These are phyloP conservation scores for Tolypocladium tundrense DNA, from an alignment of 2,329 filamentous ascomycete species.

Conservation along the genomic window DNA sequence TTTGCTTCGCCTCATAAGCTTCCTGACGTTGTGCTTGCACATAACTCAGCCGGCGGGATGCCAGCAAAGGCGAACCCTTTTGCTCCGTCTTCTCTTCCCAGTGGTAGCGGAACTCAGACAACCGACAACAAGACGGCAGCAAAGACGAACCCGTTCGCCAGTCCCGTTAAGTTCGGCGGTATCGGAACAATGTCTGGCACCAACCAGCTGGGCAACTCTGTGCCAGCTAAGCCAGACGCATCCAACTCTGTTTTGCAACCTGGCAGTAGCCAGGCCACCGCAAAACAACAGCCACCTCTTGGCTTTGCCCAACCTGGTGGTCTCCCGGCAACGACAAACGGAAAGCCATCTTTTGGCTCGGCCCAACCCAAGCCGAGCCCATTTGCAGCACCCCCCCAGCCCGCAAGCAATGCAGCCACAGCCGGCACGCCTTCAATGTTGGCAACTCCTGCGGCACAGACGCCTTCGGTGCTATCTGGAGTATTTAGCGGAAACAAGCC, in stretches of 20 bases:
- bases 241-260: background rate
- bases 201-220: background rate
- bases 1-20: slow-evolving; percentile 2
- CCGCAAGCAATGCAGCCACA: slow-evolving; percentile 8
- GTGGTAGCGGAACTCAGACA: background rate
- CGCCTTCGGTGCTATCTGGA: background rate
- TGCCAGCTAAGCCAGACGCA: background rate
- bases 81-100: background rate
- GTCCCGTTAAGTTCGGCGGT: background rate
- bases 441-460: slow-evolving; percentile 1
- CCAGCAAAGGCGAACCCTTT: slow-evolving; percentile 4
- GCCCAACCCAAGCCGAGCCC: slow-evolving; percentile 9
- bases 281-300: background rate
- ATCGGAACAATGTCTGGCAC: background rate
- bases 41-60: background rate
- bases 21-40: background rate
- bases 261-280: background rate
- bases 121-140: background rate
- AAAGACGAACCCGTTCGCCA: slow-evolving; percentile 3
- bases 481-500: background rate
- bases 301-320: background rate
- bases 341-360: background rate
- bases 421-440: background rate
- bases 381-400: slow-evolving; percentile 9
- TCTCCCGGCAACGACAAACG: background rate